Evolutionary conservation across 2,329 filamentous ascomycete species (phyloP).

Genomic region (Ceratocystis huliohia): DNA sequence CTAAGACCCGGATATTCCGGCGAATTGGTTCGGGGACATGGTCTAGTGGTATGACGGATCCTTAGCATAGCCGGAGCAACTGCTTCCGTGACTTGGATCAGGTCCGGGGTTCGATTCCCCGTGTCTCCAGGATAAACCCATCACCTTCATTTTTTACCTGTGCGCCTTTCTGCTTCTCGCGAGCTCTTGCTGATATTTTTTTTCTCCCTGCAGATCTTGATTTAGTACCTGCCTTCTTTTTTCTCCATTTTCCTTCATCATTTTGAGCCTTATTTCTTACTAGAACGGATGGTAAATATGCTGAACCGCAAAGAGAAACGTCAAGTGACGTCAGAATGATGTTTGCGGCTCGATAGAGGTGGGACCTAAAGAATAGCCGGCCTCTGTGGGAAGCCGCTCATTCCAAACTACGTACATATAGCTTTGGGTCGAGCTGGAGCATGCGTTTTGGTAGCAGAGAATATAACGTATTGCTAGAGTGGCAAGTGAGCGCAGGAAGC

Average conservation of each 20-base stretch:
- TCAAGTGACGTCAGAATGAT: neutral
- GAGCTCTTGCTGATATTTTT: too few relatives aligned
- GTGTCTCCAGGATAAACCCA: conserved; percentile 14
- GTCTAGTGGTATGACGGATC: conserved; percentile 11
- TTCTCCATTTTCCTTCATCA: neutral
- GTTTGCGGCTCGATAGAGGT: neutral
- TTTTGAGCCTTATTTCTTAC: neutral
- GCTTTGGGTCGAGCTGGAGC: neutral
- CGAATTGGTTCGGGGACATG: neutral
- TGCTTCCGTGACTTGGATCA: conserved; percentile 15
- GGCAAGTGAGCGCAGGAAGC: neutral
- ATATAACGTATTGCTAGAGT: neutral
- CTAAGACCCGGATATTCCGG: neutral
- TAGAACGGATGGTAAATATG: neutral
- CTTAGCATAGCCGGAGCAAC: neutral
- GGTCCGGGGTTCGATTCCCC: conserved; percentile 22
- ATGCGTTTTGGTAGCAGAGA: neutral
- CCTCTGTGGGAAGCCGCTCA: neutral
- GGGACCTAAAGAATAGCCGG: neutral
- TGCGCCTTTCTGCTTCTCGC: too few relatives aligned
- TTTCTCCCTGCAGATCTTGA: too few relatives aligned
- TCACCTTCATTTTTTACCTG: too few relatives aligned
- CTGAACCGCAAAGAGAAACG: neutral
- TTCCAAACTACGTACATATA: neutral
- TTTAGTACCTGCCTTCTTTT: too few relatives aligned